Evolutionary conservation across 176 grass and related monocot species (phyloP).

Genomic region (maize (Zea mays)): Zm-B73-REFERENCE-NAM-5.0 NC_050103.1:169165501-169166000

Average conservation of each 20-base stretch:
- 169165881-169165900: conserved; percentile 54
- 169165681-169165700: neutral
- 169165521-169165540: conserved; percentile 57
- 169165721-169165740: conserved; percentile 45
- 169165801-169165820: conserved; percentile 5
- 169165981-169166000: no score
- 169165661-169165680: conserved; percentile 26
- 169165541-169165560: conserved; percentile 33
- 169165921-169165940: conserved; percentile 52
- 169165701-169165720: conserved; percentile 61
- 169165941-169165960: neutral
- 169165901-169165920: conserved; percentile 48
- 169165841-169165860: conserved; percentile 43
- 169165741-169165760: conserved; percentile 55
- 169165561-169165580: neutral
- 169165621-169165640: conserved; percentile 3
- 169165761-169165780: conserved; percentile 54
- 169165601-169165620: conserved; percentile 35
- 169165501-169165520: conserved; percentile 56
- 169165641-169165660: neutral
- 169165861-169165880: conserved; percentile 25
- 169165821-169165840: conserved; percentile 2
- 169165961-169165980: no score
- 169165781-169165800: conserved; percentile 33
- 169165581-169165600: neutral